Conservation (phyloP, 768 basidiomycete genomes). For the Termitomyces sp. region DNA sequence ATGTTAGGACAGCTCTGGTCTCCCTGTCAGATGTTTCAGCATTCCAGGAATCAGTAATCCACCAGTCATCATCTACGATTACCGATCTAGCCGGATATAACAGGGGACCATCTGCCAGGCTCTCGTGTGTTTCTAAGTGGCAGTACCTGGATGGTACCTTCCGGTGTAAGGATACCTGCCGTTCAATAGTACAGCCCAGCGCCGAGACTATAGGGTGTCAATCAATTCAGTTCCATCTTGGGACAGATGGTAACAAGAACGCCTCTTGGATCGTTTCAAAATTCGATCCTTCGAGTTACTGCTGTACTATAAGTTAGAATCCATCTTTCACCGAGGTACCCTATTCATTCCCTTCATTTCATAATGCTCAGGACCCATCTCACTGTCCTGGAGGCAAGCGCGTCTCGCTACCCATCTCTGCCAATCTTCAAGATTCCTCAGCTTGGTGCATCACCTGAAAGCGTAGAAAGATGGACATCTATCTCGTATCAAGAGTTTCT, state of each 20-base stretch:
- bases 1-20: constrained; percentile 13
- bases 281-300: constrained; percentile 2
- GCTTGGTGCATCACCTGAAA: constrained; percentile 23
- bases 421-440: constrained; percentile 50
- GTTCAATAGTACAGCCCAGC: constrained; percentile 3
- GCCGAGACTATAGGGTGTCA: constrained; percentile 6
- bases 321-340: background rate
- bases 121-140: constrained; percentile 7
- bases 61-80: constrained; percentile 7
- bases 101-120: constrained; percentile 5
- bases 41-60: constrained; percentile 11
- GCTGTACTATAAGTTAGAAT: constrained; percentile 6
- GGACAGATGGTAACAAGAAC: constrained; percentile 8
- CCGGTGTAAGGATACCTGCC: constrained; percentile 10
- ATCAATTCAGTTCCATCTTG: constrained; percentile 7
- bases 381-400: constrained; percentile 43
- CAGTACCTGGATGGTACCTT: constrained; percentile 10
- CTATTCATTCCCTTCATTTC: constrained; percentile 1
- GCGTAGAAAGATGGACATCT: constrained; percentile 17
- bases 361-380: constrained; percentile 41
- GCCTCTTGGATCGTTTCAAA: constrained; percentile 13
- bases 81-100: constrained; percentile 12
- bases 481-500: constrained; percentile 38
- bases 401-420: constrained; percentile 35
- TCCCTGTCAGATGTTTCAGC: constrained; percentile 12